Conservation (phyloP, 2,329 filamentous ascomycete genomes). For the Talaromyces rugulosus region DNA sequence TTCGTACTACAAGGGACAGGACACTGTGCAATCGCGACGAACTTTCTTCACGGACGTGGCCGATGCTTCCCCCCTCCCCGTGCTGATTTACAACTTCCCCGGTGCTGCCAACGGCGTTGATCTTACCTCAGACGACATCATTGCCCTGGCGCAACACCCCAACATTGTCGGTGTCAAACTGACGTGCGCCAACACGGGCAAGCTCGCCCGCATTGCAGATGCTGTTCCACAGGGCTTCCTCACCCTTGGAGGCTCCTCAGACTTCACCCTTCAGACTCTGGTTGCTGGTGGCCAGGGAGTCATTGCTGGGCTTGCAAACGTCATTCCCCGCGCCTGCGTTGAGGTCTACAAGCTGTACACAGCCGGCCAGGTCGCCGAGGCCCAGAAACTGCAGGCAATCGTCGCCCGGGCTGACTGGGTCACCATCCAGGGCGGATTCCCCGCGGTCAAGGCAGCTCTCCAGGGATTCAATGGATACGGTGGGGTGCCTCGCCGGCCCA, state of each 20-base stretch:
- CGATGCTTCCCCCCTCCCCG: slow-evolving; percentile 55
- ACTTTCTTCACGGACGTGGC: slow-evolving; percentile 66
- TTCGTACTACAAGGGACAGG: slow-evolving; percentile 67
- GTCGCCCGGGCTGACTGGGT: slow-evolving; percentile 78
- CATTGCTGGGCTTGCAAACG: slow-evolving; percentile 80
- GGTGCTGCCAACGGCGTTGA: slow-evolving; percentile 64
- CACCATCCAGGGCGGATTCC: slow-evolving; percentile 75
- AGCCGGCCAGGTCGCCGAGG: slow-evolving; percentile 70
- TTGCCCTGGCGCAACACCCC: slow-evolving; percentile 52
- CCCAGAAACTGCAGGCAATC: slow-evolving; percentile 69
- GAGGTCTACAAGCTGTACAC: slow-evolving; percentile 73
- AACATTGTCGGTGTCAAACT: slow-evolving; percentile 69
- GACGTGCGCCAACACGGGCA: slow-evolving; percentile 70
- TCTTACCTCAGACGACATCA: slow-evolving; percentile 62
- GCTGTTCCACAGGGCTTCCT: slow-evolving; percentile 58
- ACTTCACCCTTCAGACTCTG: slow-evolving; percentile 80
- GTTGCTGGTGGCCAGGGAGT: slow-evolving; percentile 76
- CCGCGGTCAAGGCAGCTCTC: slow-evolving; percentile 80
- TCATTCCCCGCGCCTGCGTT: slow-evolving; percentile 77
- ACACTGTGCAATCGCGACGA: slow-evolving; percentile 56
- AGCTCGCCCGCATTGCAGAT: slow-evolving; percentile 60
- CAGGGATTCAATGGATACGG: slow-evolving; percentile 80
- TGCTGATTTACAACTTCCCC: slow-evolving; percentile 72
- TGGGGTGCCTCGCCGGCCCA: slow-evolving; percentile 67
- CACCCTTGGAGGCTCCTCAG: slow-evolving; percentile 82